A percentile compares a stretch with the other conserved stretches of the same genome.
These are phyloP conservation scores for Cicer yamashitae DNA, from an alignment of 306 rosid species.

Conservation along the genomic window DNA sequence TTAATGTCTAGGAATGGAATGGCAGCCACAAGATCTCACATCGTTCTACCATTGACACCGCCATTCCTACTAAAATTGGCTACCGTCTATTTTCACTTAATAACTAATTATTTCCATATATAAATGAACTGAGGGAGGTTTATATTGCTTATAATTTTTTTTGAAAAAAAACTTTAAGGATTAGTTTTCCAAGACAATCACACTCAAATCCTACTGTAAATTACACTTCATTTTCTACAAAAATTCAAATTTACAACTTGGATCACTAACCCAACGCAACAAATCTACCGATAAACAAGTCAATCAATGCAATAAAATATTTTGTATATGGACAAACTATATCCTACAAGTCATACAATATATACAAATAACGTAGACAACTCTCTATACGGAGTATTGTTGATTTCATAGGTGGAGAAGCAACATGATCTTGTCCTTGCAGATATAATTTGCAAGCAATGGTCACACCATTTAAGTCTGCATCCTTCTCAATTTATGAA, in stretches of 20 bases:
- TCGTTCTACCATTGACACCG: no score
- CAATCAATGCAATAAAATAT: slow-evolving; percentile 36
- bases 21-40: no score
- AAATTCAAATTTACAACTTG: slow-evolving; percentile 52
- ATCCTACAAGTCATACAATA: slow-evolving; percentile 54
- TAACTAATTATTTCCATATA: no score
- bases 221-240: slow-evolving; percentile 45
- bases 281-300: slow-evolving; percentile 32
- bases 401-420: slow-evolving; percentile 33
- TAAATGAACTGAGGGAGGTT: no score
- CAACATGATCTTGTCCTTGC: slow-evolving; percentile 33
- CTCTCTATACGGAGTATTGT: slow-evolving; percentile 11
- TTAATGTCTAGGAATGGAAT: no score
- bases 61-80: no score
- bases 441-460: slow-evolving; percentile 16
- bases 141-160: no score
- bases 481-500: slow-evolving; percentile 32
- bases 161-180: no score
- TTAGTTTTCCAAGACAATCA: background rate
- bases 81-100: no score
- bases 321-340: slow-evolving; percentile 46
- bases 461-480: slow-evolving; percentile 30
- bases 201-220: slow-evolving; percentile 14
- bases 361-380: slow-evolving; percentile 45
- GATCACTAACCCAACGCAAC: slow-evolving; percentile 41